phyloP scores from a whole-genome alignment of 2,329 filamentous ascomycete species.

The Keithomyces neogunnii region DNA sequence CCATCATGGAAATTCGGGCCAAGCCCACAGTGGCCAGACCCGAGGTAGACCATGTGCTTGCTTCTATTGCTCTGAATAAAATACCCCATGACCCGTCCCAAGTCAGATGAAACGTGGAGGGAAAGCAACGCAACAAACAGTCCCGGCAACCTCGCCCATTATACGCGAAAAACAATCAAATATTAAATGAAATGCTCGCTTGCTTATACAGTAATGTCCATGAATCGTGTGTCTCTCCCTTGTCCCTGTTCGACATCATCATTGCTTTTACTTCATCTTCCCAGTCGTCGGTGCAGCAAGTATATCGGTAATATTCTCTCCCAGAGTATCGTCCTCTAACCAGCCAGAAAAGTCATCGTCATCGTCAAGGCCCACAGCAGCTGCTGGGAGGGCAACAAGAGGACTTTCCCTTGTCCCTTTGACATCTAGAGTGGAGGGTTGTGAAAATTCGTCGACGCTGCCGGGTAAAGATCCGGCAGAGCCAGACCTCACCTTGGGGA shows the following conservation, averaged over 20 bases:
- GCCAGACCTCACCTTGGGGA: not conserved
- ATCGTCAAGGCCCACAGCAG: constrained; percentile 5
- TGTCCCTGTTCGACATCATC: not conserved
- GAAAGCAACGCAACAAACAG: not conserved
- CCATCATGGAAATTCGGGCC: not conserved
- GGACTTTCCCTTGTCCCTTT: constrained; percentile 2
- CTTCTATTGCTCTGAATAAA: not conserved
- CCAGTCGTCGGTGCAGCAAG: not conserved
- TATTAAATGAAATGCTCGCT: not conserved
- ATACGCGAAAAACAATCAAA: not conserved
- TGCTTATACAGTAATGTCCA: not conserved
- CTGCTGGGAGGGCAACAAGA: constrained; percentile 10
- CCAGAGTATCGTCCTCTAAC: constrained; percentile 15
- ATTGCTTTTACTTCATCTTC: not conserved
- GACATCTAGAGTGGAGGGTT: not conserved
- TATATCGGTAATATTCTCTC: not conserved
- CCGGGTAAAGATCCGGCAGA: not conserved
- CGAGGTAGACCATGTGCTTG: not conserved
- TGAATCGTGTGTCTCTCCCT: not conserved
- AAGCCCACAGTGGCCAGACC: not conserved
- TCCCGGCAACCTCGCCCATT: not conserved
- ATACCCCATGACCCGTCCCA: not conserved
- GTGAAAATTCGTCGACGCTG: not conserved
- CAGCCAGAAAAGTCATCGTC: constrained; percentile 18
- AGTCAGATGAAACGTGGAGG: not conserved